These are phyloP conservation scores for Hygrophila difformis DNA, from an alignment of 257 asterid genomes.

Conservation along the genomic window DNA sequence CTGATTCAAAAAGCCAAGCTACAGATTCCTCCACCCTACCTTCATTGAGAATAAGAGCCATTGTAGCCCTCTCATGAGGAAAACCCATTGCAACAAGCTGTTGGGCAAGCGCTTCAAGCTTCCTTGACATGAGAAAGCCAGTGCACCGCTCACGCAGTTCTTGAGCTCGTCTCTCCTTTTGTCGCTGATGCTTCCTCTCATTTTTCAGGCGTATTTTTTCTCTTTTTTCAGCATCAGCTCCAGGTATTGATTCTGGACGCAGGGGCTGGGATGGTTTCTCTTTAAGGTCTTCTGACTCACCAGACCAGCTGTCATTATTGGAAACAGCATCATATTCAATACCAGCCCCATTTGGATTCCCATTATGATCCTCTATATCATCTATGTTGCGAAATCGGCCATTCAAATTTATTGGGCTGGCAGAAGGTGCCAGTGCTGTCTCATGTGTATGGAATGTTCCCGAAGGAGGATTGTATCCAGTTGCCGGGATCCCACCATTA, in stretches of 20 bases:
- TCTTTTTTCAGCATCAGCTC: conserved; percentile 63
- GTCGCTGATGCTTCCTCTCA: conserved; percentile 79
- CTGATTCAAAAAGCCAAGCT: conserved; percentile 65
- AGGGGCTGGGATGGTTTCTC: conserved; percentile 37
- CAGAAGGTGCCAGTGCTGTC: conserved; percentile 33
- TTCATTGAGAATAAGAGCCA: conserved; percentile 77
- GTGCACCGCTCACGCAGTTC: conserved; percentile 69
- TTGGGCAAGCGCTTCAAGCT: conserved; percentile 57
- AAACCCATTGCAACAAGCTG: conserved; percentile 80
- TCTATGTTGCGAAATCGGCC: conserved; percentile 57
- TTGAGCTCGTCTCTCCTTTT: conserved; percentile 77
- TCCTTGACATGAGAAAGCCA: conserved; percentile 76
- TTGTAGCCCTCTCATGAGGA: conserved; percentile 58
- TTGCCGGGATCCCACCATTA: conserved; percentile 32
- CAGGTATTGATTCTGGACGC: conserved; percentile 42
- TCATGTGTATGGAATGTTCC: conserved; percentile 57
- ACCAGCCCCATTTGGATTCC: conserved; percentile 35
- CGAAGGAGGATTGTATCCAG: conserved; percentile 59
- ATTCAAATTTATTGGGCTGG: conserved; percentile 32
- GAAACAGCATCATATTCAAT: conserved; percentile 52
- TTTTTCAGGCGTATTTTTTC: conserved; percentile 76
- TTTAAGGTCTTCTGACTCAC: conserved; percentile 67
- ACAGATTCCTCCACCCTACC: conserved; percentile 77
- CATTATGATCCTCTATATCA: conserved; percentile 45
- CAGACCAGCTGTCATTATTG: conserved; percentile 74